Percentiles rank a stretch among this genome's conserved stretches.
phyloP scores from a whole-genome alignment of 148 eudicot species.

The Heliamphora exappendiculata region DNA sequence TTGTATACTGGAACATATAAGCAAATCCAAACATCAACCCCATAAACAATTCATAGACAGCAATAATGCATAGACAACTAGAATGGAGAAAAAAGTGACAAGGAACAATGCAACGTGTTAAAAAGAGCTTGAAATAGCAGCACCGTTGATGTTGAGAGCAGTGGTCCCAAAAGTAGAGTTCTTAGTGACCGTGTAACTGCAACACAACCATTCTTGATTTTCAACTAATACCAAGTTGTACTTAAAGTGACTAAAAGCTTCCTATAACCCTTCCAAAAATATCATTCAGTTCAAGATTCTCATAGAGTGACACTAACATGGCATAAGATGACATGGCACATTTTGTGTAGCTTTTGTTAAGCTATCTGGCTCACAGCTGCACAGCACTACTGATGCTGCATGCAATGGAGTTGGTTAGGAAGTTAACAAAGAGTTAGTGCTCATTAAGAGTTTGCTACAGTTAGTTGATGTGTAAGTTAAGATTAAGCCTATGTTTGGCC shows the following conservation, averaged over 20 bases:
- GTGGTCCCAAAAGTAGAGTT: not conserved
- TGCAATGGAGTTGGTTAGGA: too few relatives aligned
- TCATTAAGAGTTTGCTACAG: too few relatives aligned
- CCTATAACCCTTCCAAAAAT: not conserved
- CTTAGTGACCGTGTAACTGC: not conserved
- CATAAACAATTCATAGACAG: not conserved
- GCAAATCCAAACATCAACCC: conserved; percentile 6
- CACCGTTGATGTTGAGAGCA: not conserved
- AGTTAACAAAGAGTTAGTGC: too few relatives aligned
- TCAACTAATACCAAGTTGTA: not conserved
- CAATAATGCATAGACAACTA: not conserved
- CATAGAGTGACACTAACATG: not conserved
- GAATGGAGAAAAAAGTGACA: not conserved
- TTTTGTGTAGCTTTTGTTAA: too few relatives aligned
- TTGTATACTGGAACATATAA: conserved; percentile 53
- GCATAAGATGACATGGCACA: not conserved
- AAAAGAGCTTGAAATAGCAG: not conserved
- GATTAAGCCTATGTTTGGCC: too few relatives aligned
- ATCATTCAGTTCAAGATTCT: not conserved
- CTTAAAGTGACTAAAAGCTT: not conserved
- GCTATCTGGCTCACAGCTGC: too few relatives aligned
- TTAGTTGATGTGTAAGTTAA: too few relatives aligned
- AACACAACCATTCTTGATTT: not conserved
- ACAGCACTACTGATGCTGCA: too few relatives aligned
- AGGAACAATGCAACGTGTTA: conserved; percentile 1